phyloP scores from a whole-genome alignment of 2,329 filamentous ascomycete genomes.

The Trichophyton mentagrophytes region DNA sequence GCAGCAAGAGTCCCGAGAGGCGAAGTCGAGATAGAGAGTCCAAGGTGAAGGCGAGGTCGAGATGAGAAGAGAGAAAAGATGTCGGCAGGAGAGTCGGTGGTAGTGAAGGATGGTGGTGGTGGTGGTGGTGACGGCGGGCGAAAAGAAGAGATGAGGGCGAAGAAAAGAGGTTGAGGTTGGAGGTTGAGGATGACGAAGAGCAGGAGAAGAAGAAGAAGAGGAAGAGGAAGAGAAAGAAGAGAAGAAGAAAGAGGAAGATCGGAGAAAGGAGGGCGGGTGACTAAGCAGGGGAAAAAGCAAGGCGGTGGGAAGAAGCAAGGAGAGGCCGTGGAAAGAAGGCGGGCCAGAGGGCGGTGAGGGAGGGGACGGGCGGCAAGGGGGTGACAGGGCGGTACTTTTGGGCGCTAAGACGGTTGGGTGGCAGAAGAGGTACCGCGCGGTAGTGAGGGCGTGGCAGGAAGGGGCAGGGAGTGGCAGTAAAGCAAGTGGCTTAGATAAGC shows the following conservation, averaged over 20 bases:
- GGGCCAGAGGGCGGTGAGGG: background rate
- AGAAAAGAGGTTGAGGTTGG: too few relatives aligned
- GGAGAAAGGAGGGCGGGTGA: background rate
- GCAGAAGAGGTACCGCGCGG: background rate
- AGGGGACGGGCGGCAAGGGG: background rate
- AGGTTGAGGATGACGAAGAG: constrained; percentile 11
- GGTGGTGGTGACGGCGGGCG: too few relatives aligned
- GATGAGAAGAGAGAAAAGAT: constrained; percentile 10
- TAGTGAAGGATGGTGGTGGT: too few relatives aligned
- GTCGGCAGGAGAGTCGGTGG: background rate
- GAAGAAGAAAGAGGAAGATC: background rate
- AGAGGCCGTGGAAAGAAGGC: background rate
- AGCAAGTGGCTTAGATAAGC: background rate
- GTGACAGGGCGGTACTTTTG: background rate
- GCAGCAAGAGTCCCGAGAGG: constrained; percentile 4
- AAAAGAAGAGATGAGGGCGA: constrained; percentile 15
- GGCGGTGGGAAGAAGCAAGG: background rate
- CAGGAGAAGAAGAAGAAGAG: constrained; percentile 12
- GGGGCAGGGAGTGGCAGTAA: background rate
- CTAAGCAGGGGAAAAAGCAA: background rate
- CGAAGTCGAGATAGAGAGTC: constrained; percentile 19
- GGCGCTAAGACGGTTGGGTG: background rate
- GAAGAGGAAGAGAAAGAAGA: too few relatives aligned
- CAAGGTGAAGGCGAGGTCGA: background rate
- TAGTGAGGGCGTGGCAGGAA: background rate